A percentile compares a stretch with the other conserved stretches of the same genome.
Evolutionary conservation across 805 yeast genomes (phyloP).

Genomic region (Wickerhamomyces ciferrii): DNA sequence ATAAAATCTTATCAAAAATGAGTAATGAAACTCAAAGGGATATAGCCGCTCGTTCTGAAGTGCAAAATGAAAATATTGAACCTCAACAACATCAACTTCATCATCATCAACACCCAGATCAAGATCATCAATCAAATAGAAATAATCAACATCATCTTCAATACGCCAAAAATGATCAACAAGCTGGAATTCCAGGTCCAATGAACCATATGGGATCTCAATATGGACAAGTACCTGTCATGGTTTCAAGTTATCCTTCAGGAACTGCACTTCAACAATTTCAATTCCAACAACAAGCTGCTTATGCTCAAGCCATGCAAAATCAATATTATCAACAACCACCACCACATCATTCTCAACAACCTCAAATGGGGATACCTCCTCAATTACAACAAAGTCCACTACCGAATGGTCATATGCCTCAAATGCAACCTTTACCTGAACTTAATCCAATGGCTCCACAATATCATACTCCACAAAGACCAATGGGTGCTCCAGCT

Average conservation of each 20-base stretch:
- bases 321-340: slow-evolving; percentile 7
- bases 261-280: slow-evolving; percentile 5
- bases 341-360: slow-evolving; percentile 10
- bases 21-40: not conserved
- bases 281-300: slow-evolving; percentile 14
- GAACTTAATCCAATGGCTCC: not conserved
- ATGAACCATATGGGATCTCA: not conserved
- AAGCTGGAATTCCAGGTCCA: not conserved
- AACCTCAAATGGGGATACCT: slow-evolving; percentile 7
- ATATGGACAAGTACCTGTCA: slow-evolving; percentile 2
- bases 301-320: slow-evolving; percentile 8
- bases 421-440: slow-evolving; percentile 1
- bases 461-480: slow-evolving; percentile 20
- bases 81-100: not conserved
- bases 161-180: not conserved
- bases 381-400: slow-evolving; percentile 6
- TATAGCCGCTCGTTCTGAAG: not conserved
- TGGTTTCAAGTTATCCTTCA: slow-evolving; percentile 1
- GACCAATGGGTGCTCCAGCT: slow-evolving; percentile 10
- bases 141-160: not conserved
- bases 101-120: not conserved
- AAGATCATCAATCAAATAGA: not conserved
- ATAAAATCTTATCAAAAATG: not conserved
- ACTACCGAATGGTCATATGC: not conserved
- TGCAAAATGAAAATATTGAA: not conserved